A percentile compares a stretch with the other conserved stretches of the same genome.
Evolutionary conservation across 176 grass and related monocot genomes (phyloP).

Genomic region (Zizania latifolia): DNA sequence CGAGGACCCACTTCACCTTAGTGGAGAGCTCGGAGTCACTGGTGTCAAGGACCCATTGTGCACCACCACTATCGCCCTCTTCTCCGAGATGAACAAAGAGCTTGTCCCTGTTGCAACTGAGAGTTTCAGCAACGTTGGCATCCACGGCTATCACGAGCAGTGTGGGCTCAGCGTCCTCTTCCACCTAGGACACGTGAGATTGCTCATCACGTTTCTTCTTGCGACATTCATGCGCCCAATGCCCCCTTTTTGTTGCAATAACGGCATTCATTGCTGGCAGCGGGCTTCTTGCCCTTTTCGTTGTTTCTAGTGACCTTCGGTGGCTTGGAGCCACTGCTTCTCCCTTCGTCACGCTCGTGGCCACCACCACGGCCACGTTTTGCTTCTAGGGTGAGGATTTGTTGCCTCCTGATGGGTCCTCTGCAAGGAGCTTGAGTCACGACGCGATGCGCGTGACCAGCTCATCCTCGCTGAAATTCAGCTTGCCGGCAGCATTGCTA

Average conservation of each 20-base stretch:
- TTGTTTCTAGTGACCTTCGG: accelerated
- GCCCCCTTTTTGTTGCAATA: neutral
- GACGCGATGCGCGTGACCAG: neutral
- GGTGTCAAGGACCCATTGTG: too few species aligned
- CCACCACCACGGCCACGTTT: accelerated
- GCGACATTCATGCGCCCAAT: neutral
- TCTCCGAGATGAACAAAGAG: too few species aligned
- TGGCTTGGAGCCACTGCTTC: accelerated
- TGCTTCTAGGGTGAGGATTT: accelerated
- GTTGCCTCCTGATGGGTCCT: too few species aligned
- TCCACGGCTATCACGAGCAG: too few species aligned
- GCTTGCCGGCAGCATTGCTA: accelerated
- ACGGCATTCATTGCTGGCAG: neutral
- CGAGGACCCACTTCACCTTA: too few species aligned
- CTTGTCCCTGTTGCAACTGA: too few species aligned
- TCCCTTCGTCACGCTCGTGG: neutral
- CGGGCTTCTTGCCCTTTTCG: neutral
- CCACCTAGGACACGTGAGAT: neutral
- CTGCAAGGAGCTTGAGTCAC: accelerated
- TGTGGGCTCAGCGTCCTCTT: too few species aligned
- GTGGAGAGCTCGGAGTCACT: too few species aligned
- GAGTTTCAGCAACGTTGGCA: too few species aligned
- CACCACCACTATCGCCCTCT: too few species aligned
- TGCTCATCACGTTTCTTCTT: neutral
- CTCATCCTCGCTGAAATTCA: too few species aligned